Conservation (phyloP, 805 yeast genomes). For the Pachysolen tannophilus region DNA sequence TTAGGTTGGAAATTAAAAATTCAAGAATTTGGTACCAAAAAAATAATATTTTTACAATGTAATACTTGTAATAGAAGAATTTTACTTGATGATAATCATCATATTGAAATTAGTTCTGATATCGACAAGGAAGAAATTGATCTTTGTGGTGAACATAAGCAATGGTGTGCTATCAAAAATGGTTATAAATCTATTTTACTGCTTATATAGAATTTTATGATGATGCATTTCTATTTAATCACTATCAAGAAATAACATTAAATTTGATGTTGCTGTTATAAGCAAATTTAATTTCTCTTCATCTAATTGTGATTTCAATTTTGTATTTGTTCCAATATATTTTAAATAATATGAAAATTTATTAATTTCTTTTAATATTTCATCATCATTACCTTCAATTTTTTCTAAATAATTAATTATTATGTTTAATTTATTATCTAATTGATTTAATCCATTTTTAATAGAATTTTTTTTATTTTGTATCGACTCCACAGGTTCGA, state of each 20-base stretch:
- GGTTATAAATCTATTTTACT: conserved; percentile 16
- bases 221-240: not conserved
- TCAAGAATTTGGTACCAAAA: conserved; percentile 18
- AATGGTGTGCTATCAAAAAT: conserved; percentile 27
- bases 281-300: conserved; percentile 2
- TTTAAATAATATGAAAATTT: conserved; percentile 1
- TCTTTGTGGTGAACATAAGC: conserved; percentile 25
- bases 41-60: conserved; percentile 22
- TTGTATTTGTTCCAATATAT: not conserved
- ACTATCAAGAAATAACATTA: conserved; percentile 1
- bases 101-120: conserved; percentile 5
- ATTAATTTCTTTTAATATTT: conserved; percentile 5
- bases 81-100: conserved; percentile 5
- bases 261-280: conserved; percentile 1
- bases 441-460: not conserved
- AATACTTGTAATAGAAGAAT: conserved; percentile 28
- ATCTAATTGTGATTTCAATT: not conserved
- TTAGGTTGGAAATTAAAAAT: conserved; percentile 29
- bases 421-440: conserved; percentile 1
- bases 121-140: conserved; percentile 16
- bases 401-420: not conserved
- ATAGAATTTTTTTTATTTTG: not conserved
- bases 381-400: not conserved
- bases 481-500: conserved; percentile 1
- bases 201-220: conserved; percentile 1